phyloP scores from a whole-genome alignment of 208 protist genomes.

The Trypanosoma mega region DNA sequence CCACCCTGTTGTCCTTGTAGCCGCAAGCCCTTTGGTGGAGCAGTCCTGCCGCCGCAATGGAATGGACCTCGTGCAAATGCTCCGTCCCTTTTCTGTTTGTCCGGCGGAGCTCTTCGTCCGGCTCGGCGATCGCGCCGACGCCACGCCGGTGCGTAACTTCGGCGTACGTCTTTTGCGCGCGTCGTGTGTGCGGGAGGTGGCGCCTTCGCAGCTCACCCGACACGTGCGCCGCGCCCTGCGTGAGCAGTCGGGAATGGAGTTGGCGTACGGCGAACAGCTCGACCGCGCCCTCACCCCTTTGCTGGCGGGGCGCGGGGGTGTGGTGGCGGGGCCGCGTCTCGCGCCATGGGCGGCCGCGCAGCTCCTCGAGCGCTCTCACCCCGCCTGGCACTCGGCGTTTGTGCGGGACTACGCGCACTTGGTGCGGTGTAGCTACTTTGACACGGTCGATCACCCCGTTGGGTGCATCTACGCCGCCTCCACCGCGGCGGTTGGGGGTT shows the following conservation, averaged over 20 bases:
- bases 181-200: constrained; percentile 55
- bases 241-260: constrained; percentile 39
- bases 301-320: constrained; percentile 29
- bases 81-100: constrained; percentile 63
- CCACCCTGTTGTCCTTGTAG: constrained; percentile 70
- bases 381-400: constrained; percentile 57
- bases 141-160: constrained; percentile 41
- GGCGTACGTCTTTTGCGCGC: constrained; percentile 69
- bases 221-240: constrained; percentile 47
- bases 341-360: constrained; percentile 13
- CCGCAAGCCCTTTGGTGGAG: constrained; percentile 48
- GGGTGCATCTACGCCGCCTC: constrained; percentile 62
- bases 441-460: constrained; percentile 81
- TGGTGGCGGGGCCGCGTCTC: constrained; percentile 12
- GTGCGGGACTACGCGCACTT: constrained; percentile 54
- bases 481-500: constrained; percentile 48
- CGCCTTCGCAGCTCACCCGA: constrained; percentile 15
- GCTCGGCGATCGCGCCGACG: constrained; percentile 54
- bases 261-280: constrained; percentile 78
- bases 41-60: constrained; percentile 49
- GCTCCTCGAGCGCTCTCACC: constrained; percentile 62
- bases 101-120: constrained; percentile 37
- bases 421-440: constrained; percentile 66
- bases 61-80: constrained; percentile 65
- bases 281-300: constrained; percentile 42